Conservation (phyloP, 176 grass and related monocot species). For the Avena insularis region DNA sequence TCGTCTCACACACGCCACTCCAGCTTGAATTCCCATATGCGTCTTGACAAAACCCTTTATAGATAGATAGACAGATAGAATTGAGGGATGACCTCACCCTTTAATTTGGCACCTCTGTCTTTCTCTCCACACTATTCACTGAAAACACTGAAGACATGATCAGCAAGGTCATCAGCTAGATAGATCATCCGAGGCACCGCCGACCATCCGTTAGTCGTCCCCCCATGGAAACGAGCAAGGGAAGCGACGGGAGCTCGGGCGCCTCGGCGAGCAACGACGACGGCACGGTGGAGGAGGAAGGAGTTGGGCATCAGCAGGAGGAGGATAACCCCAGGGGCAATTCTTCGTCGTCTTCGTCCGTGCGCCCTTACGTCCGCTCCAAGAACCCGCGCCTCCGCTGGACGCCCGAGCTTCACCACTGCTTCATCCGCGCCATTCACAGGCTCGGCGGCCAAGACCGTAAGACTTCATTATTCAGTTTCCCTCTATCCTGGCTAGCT, state of each 20-base stretch:
- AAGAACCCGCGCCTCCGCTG: constrained; percentile 85
- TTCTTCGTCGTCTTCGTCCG: not conserved
- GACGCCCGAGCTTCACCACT: constrained; percentile 73
- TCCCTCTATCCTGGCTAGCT: not conserved
- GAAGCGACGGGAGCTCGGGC: constrained; percentile 37
- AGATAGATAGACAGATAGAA: constrained; percentile 39
- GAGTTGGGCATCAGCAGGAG: not conserved
- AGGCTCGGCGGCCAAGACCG: constrained; percentile 79
- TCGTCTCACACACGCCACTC: constrained; percentile 16
- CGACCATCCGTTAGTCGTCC: not conserved
- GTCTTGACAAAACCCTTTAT: constrained; percentile 21
- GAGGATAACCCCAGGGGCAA: not conserved
- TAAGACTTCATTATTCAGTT: constrained; percentile 23
- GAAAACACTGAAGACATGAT: no score
- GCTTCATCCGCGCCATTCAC: constrained; percentile 67
- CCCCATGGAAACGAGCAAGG: constrained; percentile 33
- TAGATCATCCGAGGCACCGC: not conserved
- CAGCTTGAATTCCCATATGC: constrained; percentile 22
- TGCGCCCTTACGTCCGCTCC: constrained; percentile 66
- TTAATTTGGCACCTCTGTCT: constrained; percentile 22
- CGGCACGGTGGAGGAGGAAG: constrained; percentile 75
- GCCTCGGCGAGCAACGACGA: constrained; percentile 46
- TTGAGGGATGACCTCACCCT: constrained; percentile 45
- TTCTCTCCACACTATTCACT: not conserved
- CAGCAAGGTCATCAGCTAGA: constrained; percentile 1